Evolutionary conservation across 495 filamentous ascomycete genomes (phyloP).

Genomic region (Lepidopterella palustris): DNA sequence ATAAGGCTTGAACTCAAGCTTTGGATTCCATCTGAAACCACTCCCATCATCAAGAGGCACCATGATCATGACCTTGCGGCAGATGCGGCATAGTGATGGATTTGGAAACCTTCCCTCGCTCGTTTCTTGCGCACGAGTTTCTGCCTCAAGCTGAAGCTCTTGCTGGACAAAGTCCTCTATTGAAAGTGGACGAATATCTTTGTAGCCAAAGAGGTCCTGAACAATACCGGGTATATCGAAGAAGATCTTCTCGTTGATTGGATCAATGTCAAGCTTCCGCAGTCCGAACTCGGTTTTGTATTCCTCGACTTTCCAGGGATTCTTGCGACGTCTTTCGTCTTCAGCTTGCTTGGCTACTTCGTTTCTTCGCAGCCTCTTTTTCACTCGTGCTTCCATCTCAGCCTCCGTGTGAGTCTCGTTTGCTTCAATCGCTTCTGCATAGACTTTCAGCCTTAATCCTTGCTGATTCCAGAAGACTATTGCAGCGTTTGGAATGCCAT

Average conservation of each 20-base stretch:
- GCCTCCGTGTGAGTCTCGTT: too few relatives aligned
- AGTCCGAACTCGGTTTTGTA: background rate
- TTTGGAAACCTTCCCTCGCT: background rate
- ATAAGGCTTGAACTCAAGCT: background rate
- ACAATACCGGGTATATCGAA: background rate
- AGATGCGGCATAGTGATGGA: background rate
- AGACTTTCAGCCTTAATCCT: too few relatives aligned
- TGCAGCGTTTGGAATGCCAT: too few relatives aligned
- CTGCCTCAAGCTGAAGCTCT: background rate
- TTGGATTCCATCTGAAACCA: background rate
- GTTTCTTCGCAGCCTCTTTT: too few relatives aligned
- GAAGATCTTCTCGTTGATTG: background rate
- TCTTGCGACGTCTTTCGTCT: too few relatives aligned
- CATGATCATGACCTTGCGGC: background rate
- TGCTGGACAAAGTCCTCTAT: background rate
- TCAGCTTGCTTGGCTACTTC: too few relatives aligned
- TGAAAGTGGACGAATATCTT: background rate
- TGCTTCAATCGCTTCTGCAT: too few relatives aligned
- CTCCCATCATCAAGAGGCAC: background rate
- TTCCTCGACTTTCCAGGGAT: background rate
- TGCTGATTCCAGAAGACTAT: too few relatives aligned
- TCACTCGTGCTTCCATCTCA: too few relatives aligned
- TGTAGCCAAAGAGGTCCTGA: background rate
- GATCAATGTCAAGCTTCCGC: background rate
- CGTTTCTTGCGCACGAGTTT: background rate